phyloP scores from a whole-genome alignment of 225 moss, liverwort and hornwort species.

The Pseudisothecium myosuroides region DNA sequence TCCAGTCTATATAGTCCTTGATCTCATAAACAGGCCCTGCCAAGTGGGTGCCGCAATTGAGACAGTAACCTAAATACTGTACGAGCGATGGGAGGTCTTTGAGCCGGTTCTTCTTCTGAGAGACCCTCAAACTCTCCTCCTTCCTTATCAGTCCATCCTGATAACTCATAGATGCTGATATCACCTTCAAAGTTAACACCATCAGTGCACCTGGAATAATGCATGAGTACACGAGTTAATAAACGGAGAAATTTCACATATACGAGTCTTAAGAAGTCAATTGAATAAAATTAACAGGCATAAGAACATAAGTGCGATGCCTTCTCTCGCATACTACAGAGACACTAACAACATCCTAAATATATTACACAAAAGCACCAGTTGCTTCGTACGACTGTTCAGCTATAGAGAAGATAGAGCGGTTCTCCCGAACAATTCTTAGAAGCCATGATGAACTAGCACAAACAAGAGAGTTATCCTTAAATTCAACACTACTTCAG shows the following conservation, averaged over 20 bases:
- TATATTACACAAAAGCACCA: background rate
- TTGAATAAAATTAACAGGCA: background rate
- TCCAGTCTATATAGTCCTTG: slow-evolving; percentile 84
- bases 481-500: background rate
- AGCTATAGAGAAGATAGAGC: background rate
- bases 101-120: slow-evolving; percentile 59
- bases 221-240: background rate
- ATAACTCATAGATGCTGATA: slow-evolving; percentile 80
- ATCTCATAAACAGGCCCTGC: slow-evolving; percentile 89
- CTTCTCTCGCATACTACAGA: background rate
- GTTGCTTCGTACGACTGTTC: background rate
- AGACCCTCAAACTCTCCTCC: slow-evolving; percentile 45
- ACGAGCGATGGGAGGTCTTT: slow-evolving; percentile 51
- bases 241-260: background rate
- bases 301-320: background rate
- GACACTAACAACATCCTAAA: background rate
- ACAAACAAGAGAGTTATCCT: background rate
- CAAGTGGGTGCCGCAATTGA: slow-evolving; percentile 87
- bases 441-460: background rate
- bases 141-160: slow-evolving; percentile 55
- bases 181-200: slow-evolving; percentile 92
- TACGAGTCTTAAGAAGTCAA: background rate
- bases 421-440: background rate
- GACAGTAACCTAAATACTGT: slow-evolving; percentile 72
- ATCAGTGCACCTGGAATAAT: slow-evolving; percentile 66